Evolutionary conservation across 352 stramenopile species (phyloP), one percentile per base, ranked within the genome.

Genomic region (Discostella stelligera): DNA sequence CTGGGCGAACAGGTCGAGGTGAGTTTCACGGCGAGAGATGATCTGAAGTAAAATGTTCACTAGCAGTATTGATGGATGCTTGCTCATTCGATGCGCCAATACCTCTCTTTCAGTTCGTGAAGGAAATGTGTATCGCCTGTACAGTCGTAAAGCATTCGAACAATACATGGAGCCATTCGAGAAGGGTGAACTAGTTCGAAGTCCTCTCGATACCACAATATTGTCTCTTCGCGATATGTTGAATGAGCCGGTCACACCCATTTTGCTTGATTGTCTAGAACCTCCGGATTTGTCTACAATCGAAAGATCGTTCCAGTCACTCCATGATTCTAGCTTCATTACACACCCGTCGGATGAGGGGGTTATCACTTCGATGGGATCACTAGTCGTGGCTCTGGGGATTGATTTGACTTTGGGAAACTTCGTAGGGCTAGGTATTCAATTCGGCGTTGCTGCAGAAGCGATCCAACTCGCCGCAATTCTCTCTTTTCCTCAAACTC

Each of bases 91-190:
- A 23, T 48, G 39, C 21, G 18, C 44, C 21, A 11, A 30, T 73
- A 52, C 14, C 0, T 50, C 7, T 14, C 9, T 21, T n/a, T 14
- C 48, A 66, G 74, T 97, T 11, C 87, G 87, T 16, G 63, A 78
- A 52, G 91, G 96, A n/a, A 97, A 93, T 60, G 37, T 97, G 7
- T 96, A 96, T 75, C 94, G 97, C 39, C 80, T 99, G 7, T 98
- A 98, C 77, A 90, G 85, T 39, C 74, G 83, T 27, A 48, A 74
- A n/a, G 59, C 79, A 16, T 93, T 87, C 64, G 25, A 91, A 14
- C 52, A 82, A 14, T 82, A 90, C 65, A 88, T 94, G 68, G 41
- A 73, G 18, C 54, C 74, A 13, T 94, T 94, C 80, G 90, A 95
- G 32, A 37, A 68, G 23, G 89, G 90, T 25, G 91, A 95, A 78